These are phyloP conservation scores for Pythium brassicae DNA, from an alignment of 352 stramenopile genomes.

Conservation along the genomic window DNA sequence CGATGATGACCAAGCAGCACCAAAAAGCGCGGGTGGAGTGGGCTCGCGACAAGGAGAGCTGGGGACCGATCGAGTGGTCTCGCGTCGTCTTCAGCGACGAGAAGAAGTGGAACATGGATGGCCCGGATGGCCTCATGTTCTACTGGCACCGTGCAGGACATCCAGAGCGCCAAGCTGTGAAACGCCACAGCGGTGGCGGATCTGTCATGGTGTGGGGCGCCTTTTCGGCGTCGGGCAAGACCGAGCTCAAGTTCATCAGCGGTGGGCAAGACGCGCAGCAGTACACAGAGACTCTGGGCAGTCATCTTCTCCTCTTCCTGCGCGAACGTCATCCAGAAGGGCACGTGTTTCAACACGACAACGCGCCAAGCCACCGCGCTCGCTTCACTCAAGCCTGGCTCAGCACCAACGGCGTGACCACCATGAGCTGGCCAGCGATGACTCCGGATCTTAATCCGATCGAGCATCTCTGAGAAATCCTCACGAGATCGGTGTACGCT, in stretches of 20 bases:
- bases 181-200: neutral
- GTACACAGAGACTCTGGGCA: neutral
- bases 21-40: neutral
- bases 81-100: slow-evolving; percentile 2
- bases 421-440: slow-evolving; percentile 1
- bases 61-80: neutral
- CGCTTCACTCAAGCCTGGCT: slow-evolving; percentile 1
- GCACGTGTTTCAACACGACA: slow-evolving; percentile 3
- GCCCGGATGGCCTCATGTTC: neutral
- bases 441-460: neutral
- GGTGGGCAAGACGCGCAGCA: neutral
- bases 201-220: neutral
- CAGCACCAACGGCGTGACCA: neutral
- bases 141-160: slow-evolving; percentile 1
- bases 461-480: neutral
- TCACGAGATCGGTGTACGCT: neutral
- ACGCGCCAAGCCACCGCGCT: neutral
- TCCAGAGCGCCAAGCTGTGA: neutral
- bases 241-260: neutral
- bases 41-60: neutral
- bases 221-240: neutral
- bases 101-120: slow-evolving; percentile 4
- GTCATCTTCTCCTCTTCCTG: neutral
- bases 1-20: neutral
- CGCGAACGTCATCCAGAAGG: neutral